A percentile compares a stretch with the other conserved stretches of the same genome.
Evolutionary conservation across 225 moss, liverwort and hornwort genomes (phyloP).

Genomic region (Sphagnum contortum): DNA sequence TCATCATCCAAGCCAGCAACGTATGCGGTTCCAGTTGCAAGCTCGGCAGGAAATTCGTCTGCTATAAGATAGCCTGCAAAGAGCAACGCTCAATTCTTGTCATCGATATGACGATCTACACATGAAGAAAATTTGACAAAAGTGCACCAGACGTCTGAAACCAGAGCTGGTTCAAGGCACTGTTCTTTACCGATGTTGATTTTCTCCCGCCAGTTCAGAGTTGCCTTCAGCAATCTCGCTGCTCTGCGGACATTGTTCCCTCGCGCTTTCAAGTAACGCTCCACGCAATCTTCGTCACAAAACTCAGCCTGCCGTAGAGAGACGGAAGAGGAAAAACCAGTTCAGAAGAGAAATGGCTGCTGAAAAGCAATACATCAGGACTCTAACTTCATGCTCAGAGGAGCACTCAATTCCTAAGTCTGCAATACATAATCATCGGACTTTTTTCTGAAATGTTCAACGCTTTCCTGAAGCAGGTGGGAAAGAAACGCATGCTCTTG

Average conservation of each 20-base stretch:
- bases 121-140: too few relatives aligned
- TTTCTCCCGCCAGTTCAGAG: slow-evolving; percentile 76
- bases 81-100: too few relatives aligned
- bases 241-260: slow-evolving; percentile 64
- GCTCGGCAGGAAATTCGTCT: slow-evolving; percentile 92
- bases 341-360: neutral
- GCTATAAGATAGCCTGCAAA: slow-evolving; percentile 74
- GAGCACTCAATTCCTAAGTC: too few relatives aligned
- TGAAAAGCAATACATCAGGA: too few relatives aligned
- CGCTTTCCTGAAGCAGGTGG: too few relatives aligned
- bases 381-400: too few relatives aligned
- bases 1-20: slow-evolving; percentile 74
- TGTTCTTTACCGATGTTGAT: slow-evolving; percentile 66
- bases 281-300: slow-evolving; percentile 72
- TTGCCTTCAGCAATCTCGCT: slow-evolving; percentile 69
- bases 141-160: too few relatives aligned
- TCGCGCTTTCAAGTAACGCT: slow-evolving; percentile 69
- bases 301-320: slow-evolving; percentile 46
- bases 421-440: neutral
- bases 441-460: too few relatives aligned
- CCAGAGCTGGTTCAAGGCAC: too few relatives aligned
- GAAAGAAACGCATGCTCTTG: too few relatives aligned
- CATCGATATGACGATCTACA: too few relatives aligned
- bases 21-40: slow-evolving; percentile 80
- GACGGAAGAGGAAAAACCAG: neutral